Percentiles rank a stretch among this genome's conserved stretches.
These are phyloP conservation scores for Amanita rubescens DNA, from an alignment of 768 basidiomycete species.

Conservation along the genomic window DNA sequence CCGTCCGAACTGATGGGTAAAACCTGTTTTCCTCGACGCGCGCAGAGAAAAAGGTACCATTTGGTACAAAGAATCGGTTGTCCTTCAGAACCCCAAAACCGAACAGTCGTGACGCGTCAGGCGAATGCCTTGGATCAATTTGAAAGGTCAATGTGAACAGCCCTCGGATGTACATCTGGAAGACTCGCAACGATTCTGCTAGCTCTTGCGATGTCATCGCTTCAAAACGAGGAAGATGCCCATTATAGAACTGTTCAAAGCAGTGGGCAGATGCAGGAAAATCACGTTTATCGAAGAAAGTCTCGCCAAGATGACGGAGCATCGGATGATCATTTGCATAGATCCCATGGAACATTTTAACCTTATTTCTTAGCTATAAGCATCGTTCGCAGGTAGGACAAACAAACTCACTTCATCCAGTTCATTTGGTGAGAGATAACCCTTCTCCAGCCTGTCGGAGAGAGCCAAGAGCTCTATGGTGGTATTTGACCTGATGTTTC, in stretches of 20 bases:
- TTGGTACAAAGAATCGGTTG: not conserved
- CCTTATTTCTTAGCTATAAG: slow-evolving; percentile 4
- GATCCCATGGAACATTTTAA: slow-evolving; percentile 15
- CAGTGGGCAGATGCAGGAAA: slow-evolving; percentile 12
- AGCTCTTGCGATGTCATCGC: slow-evolving; percentile 7
- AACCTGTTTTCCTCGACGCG: not conserved
- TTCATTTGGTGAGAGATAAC: slow-evolving; percentile 6
- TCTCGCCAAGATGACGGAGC: slow-evolving; percentile 9
- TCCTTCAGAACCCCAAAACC: not conserved
- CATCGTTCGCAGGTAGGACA: not conserved
- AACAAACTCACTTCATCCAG: slow-evolving; percentile 11
- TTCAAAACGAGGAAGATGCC: not conserved
- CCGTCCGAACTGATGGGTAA: not conserved
- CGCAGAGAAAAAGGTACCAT: not conserved
- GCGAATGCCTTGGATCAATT: not conserved
- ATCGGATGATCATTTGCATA: not conserved
- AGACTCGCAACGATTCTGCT: slow-evolving; percentile 14
- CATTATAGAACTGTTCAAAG: not conserved
- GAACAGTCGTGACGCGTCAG: not conserved
- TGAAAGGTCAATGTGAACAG: not conserved
- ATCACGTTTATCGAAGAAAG: slow-evolving; percentile 15
- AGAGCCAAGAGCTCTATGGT: slow-evolving; percentile 19
- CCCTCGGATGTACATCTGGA: not conserved
- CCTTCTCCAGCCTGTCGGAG: slow-evolving; percentile 13
- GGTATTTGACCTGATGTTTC: slow-evolving; percentile 7